Evolutionary conservation across 305 asterid genomes (phyloP).

Genomic region (Fraxinus baroniana): DNA sequence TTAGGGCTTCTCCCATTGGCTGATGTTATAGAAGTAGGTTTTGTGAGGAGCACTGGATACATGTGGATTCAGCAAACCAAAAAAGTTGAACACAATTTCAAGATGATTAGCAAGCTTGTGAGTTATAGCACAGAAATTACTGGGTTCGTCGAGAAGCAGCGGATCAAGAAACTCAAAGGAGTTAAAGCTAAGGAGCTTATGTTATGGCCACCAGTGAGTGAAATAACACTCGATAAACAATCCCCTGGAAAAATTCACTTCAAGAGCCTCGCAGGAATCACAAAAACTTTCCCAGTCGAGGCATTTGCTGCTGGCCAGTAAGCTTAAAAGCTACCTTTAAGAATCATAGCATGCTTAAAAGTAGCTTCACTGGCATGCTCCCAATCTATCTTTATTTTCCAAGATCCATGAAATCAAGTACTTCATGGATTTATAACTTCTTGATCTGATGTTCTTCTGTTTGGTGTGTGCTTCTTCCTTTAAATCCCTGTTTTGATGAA

Average conservation of each 20-base stretch:
- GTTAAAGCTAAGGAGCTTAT: conserved; percentile 76
- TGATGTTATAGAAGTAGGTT: conserved; percentile 65
- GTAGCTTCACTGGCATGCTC: neutral
- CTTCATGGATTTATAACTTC: neutral
- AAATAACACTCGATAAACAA: conserved; percentile 45
- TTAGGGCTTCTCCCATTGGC: conserved; percentile 68
- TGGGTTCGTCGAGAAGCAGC: conserved; percentile 53
- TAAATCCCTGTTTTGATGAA: conserved; percentile 5
- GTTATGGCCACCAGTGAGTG: conserved; percentile 69
- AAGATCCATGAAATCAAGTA: conserved; percentile 10
- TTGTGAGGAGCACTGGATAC: conserved; percentile 60
- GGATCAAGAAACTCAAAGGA: conserved; percentile 70
- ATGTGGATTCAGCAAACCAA: conserved; percentile 71
- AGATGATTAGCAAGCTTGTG: conserved; percentile 59
- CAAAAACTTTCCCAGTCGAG: conserved; percentile 70
- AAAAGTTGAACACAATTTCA: conserved; percentile 60
- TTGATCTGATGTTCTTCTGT: neutral
- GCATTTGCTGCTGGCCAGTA: conserved; percentile 64
- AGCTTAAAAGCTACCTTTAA: neutral
- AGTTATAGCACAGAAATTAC: conserved; percentile 53
- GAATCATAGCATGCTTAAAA: neutral
- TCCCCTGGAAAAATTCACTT: conserved; percentile 62
- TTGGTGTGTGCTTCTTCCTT: neutral
- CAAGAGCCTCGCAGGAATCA: conserved; percentile 79
- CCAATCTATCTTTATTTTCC: neutral